A percentile compares a stretch with the other conserved stretches of the same genome.
phyloP scores from a whole-genome alignment of 805 yeast species.

The Monosporozyma aerobia region DNA sequence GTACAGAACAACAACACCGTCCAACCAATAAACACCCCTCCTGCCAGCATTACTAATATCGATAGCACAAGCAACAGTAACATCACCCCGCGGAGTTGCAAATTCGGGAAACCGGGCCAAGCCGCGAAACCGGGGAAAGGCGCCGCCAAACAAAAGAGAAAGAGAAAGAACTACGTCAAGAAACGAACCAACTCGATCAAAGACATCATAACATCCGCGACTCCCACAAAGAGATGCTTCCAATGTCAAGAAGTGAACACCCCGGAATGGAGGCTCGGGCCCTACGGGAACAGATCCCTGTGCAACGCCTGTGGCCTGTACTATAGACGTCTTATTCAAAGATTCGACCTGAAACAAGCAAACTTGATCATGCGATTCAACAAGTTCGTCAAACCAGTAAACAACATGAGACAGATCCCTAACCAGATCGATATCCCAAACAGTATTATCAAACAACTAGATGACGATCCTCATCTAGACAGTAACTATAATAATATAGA shows the following conservation, averaged over 20 bases:
- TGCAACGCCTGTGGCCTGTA: conserved; percentile 93
- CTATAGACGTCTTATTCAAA: conserved; percentile 49
- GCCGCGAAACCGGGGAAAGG: no score
- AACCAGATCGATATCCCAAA: conserved; percentile 18
- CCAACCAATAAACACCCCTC: no score
- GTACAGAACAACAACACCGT: no score
- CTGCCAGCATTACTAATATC: no score
- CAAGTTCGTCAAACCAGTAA: conserved; percentile 20
- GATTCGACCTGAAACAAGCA: conserved; percentile 22
- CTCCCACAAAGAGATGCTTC: conserved; percentile 45
- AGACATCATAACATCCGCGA: conserved; percentile 2
- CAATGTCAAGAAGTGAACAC: conserved; percentile 72
- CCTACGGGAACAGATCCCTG: conserved; percentile 70
- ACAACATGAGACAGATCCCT: conserved; percentile 22
- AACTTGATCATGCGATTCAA: conserved; percentile 26
- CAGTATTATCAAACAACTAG: conserved; percentile 11
- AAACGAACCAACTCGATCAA: not conserved
- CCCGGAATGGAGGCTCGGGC: conserved; percentile 94
- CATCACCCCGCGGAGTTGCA: no score
- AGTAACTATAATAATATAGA: not conserved
- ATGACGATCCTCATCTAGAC: conserved; percentile 5
- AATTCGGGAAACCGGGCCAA: no score
- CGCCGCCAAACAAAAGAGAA: not conserved
- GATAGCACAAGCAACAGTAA: no score
- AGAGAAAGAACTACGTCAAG: not conserved